These are phyloP conservation scores for Rhodotorula toruloides DNA, from an alignment of 768 basidiomycete genomes.

Conservation along the genomic window DNA sequence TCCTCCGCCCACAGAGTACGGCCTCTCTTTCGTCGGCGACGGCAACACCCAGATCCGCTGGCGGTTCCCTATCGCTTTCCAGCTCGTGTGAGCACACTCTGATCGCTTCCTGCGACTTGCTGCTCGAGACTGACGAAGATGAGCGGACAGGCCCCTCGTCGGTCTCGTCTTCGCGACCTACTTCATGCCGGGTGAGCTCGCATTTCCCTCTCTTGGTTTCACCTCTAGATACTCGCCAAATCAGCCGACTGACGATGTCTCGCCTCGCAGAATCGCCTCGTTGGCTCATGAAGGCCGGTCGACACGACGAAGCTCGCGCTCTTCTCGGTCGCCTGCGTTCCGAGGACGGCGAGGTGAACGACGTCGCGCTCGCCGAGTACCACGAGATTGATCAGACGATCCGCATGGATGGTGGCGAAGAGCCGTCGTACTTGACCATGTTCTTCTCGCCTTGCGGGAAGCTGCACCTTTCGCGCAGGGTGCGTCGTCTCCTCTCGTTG, in stretches of 20 bases:
- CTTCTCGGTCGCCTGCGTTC: constrained; percentile 7
- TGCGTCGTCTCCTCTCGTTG: neutral
- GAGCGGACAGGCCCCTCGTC: constrained; percentile 14
- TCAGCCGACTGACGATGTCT: no score
- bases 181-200: constrained; percentile 27
- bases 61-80: constrained; percentile 41
- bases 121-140: no score
- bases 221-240: no score
- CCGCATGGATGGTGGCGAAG: neutral
- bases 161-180: constrained; percentile 23
- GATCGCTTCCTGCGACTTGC: neutral
- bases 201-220: neutral
- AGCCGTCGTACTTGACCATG: constrained; percentile 5
- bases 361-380: neutral
- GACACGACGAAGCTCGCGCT: neutral
- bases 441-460: neutral
- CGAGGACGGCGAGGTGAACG: neutral
- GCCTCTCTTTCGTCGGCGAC: constrained; percentile 13
- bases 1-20: constrained; percentile 11
- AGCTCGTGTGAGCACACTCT: constrained; percentile 31
- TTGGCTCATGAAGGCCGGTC: constrained; percentile 41
- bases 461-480: constrained; percentile 1
- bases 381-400: constrained; percentile 9
- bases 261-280: constrained; percentile 40
- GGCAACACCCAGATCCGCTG: constrained; percentile 26